A percentile compares a stretch with the other conserved stretches of the same genome.
Conservation (phyloP, 139 green algal genomes). For the Coelastrella sp. region DNA sequence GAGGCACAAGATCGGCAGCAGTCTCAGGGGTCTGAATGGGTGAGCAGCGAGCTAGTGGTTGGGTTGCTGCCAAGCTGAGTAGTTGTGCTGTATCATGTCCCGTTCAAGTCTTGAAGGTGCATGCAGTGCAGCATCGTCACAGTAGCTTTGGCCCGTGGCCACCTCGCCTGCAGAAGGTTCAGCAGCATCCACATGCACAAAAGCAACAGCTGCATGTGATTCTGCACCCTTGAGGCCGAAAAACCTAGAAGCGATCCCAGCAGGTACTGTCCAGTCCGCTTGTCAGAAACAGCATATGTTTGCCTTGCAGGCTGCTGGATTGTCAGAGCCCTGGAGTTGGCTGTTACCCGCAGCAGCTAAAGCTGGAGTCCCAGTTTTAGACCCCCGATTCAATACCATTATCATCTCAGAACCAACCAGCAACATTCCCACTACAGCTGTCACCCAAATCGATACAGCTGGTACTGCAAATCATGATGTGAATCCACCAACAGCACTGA, state of each 20-base stretch:
- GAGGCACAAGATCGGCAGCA: background rate
- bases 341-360: slow-evolving; percentile 53
- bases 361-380: slow-evolving; percentile 59
- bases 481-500: background rate
- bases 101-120: too few species aligned
- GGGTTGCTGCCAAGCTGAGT: too few species aligned
- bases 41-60: too few species aligned
- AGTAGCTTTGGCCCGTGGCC: too few species aligned
- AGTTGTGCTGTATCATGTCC: too few species aligned
- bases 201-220: too few species aligned
- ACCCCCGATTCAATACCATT: slow-evolving; percentile 52
- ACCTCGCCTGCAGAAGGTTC: too few species aligned
- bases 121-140: too few species aligned
- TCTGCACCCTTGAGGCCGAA: too few species aligned
- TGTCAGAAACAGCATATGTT: background rate
- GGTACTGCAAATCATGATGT: background rate
- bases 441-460: background rate
- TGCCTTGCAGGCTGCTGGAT: slow-evolving; percentile 2
- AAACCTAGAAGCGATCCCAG: background rate
- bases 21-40: background rate
- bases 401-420: background rate
- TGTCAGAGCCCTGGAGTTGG: slow-evolving; percentile 57
- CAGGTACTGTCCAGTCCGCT: too few species aligned
- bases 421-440: background rate
- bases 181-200: too few species aligned